Percentiles rank a stretch among this genome's conserved stretches.
phyloP scores from a whole-genome alignment of 1,284 basidiomycete genomes.

The Fomitopsis pinicola region DNA sequence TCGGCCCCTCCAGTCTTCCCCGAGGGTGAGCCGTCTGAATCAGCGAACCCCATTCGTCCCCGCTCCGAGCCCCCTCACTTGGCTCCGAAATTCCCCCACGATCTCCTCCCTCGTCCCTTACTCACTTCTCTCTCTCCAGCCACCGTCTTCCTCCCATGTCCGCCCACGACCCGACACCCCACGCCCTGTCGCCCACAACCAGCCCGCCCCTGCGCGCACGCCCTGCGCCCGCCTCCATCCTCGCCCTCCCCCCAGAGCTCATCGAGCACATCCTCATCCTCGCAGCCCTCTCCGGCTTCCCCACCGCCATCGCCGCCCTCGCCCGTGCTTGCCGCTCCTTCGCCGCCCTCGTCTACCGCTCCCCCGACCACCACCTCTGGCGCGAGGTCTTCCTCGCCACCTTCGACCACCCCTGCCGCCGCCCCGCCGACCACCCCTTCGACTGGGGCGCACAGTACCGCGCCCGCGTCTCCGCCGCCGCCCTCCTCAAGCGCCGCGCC shows the following conservation, averaged over 20 bases:
- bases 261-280: constrained; percentile 39
- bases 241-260: constrained; percentile 34
- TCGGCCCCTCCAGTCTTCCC: no score
- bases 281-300: constrained; percentile 27
- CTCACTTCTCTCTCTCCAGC: no score
- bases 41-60: no score
- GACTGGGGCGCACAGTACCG: constrained; percentile 24
- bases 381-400: constrained; percentile 43
- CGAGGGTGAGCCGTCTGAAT: no score
- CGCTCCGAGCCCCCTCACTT: no score
- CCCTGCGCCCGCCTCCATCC: constrained; percentile 5
- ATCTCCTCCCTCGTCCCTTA: no score
- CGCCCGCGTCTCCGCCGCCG: constrained; percentile 18
- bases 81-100: no score
- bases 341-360: constrained; percentile 35
- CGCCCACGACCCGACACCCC: neutral
- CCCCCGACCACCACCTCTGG: constrained; percentile 47
- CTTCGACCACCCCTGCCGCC: constrained; percentile 46
- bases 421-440: constrained; percentile 6
- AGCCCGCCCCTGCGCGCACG: neutral
- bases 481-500: neutral
- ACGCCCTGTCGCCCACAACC: neutral
- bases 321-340: constrained; percentile 40
- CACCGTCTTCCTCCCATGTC: neutral
- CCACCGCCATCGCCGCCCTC: constrained; percentile 35